Evolutionary conservation across 1,284 basidiomycete species (phyloP), one percentile per base, ranked within the genome.

Genomic region (Trametes sp.): DNA sequence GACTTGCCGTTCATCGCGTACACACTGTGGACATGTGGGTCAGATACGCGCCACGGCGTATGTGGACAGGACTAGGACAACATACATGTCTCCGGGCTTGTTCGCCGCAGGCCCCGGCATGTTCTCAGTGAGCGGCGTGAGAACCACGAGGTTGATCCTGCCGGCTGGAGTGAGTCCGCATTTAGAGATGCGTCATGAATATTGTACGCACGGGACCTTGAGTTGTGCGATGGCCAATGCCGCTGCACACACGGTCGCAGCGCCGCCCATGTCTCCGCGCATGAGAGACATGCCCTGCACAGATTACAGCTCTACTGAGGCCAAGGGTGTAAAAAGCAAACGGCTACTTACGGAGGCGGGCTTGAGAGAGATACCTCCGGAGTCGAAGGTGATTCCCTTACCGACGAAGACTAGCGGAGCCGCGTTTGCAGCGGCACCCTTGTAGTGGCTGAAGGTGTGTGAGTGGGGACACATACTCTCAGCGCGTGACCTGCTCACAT

Each of bases 1-100:
- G 90, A 88, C 76, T 94, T 94, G 44, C 94, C 94, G 73, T 95
- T 95, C 88, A 94, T 94, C 7, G 93, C 91, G 68, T 93, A 90
- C 64, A 96, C 75, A 57, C 94, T 93, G 71, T 9, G 28, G 38
- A 35, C 13, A 2, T 8, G 14, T 1, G 5, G 9, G 38, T n/a
- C 51, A 8, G 23, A 48, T 29, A 24, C 50, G 16, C 10, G 41
- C 24, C 11, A 38, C 21, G 16, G 2, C 19, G 46, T n/a, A n/a
- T n/a, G n/a, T n/a, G n/a, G n/a, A n/a, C n/a, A n/a, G n/a, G n/a
- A n/a, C n/a, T n/a, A n/a, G n/a, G 2, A 23, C 16, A 85, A 52
- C 54, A 13, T 62, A 92, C 90, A 93, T 83, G 69, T 94, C 92
- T 45, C 94, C 95, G 0, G 94, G 95, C 77, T 96, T 96, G 61